A percentile compares a stretch with the other conserved stretches of the same genome.
Conservation (phyloP, 1,284 basidiomycete species). For the Austropuccinia psidii region DNA sequence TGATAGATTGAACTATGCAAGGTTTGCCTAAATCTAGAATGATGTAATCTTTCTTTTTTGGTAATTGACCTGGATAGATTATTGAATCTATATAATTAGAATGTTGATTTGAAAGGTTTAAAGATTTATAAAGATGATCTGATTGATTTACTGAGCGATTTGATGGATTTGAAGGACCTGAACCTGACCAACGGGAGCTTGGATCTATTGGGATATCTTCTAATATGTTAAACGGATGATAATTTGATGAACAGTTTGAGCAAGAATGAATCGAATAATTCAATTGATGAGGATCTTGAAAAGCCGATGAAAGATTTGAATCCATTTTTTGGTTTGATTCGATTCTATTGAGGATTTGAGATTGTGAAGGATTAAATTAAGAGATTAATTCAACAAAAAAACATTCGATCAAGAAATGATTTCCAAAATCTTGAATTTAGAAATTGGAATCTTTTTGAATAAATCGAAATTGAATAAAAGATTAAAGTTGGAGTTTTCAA, state of each 20-base stretch:
- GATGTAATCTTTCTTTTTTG: slow-evolving; percentile 28
- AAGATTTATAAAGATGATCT: too few relatives aligned
- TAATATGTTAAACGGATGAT: slow-evolving; percentile 31
- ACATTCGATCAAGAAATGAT: too few relatives aligned
- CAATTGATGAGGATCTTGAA: slow-evolving; percentile 18
- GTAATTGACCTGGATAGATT: slow-evolving; percentile 7
- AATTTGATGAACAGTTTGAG: slow-evolving; percentile 22
- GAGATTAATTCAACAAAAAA: too few relatives aligned
- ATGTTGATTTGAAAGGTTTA: not conserved
- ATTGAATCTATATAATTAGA: not conserved
- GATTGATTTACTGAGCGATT: not conserved
- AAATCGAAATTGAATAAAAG: too few relatives aligned
- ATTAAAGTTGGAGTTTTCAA: too few relatives aligned
- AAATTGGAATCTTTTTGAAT: too few relatives aligned
- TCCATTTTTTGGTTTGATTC: too few relatives aligned
- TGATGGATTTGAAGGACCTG: slow-evolving; percentile 15
- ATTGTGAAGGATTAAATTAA: too few relatives aligned
- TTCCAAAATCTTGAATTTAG: too few relatives aligned
- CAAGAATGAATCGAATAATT: slow-evolving; percentile 31
- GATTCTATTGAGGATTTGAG: too few relatives aligned
- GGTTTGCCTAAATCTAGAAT: slow-evolving; percentile 35
- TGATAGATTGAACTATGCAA: slow-evolving; percentile 13
- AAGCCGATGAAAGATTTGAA: too few relatives aligned
- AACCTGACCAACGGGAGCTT: slow-evolving; percentile 30
- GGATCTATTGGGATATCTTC: slow-evolving; percentile 17